Conservation (phyloP, 768 basidiomycete genomes). For the Suillus cothurnatus region DNA sequence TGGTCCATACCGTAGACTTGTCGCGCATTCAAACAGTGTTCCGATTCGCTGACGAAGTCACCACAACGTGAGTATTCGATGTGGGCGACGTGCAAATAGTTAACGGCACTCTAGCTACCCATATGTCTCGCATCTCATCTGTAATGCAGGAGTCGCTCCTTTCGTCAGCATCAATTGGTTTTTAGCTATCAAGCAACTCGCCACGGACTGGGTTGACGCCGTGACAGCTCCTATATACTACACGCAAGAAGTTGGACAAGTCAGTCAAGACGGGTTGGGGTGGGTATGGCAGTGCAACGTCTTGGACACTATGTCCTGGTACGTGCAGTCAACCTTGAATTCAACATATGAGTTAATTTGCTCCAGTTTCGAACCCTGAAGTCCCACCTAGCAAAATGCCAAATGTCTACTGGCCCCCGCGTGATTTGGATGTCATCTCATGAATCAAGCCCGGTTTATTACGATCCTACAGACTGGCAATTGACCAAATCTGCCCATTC, state of each 20-base stretch:
- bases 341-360: conserved; percentile 7
- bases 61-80: conserved; percentile 47
- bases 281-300: conserved; percentile 86
- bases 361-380: conserved; percentile 65
- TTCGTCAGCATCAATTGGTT: conserved; percentile 58
- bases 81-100: not conserved
- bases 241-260: conserved; percentile 57
- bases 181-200: conserved; percentile 47
- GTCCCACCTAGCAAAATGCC: conserved; percentile 49
- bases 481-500: conserved; percentile 58
- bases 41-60: conserved; percentile 57
- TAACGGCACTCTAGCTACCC: conserved; percentile 54
- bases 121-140: conserved; percentile 79
- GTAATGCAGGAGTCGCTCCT: conserved; percentile 74
- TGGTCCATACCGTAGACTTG: conserved; percentile 67
- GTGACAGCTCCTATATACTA: conserved; percentile 60
- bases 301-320: conserved; percentile 79
- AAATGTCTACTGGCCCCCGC: conserved; percentile 48
- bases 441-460: conserved; percentile 56
- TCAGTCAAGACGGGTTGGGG: conserved; percentile 71
- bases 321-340: conserved; percentile 28
- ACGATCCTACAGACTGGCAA: conserved; percentile 73
- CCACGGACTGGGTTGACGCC: conserved; percentile 44
- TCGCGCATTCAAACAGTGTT: conserved; percentile 61
- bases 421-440: conserved; percentile 83